Conservation (phyloP, 1,284 basidiomycete species). For the Peniophora sp. region DNA sequence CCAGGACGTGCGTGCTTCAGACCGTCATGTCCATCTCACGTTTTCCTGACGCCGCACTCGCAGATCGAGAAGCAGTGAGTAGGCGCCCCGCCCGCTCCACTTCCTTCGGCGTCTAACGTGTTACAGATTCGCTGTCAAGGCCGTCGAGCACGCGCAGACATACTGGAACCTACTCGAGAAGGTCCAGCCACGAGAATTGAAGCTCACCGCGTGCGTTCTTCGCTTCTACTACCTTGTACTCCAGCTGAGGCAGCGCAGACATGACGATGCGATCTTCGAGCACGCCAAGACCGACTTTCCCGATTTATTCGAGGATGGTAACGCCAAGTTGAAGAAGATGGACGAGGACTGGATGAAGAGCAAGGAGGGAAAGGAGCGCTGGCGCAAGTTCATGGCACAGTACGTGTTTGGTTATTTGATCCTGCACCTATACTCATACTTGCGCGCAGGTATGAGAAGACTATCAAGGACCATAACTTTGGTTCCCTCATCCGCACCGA, state of each 20-base stretch:
- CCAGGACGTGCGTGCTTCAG: constrained; percentile 53
- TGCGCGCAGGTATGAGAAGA: constrained; percentile 68
- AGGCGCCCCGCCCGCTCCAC: constrained; percentile 2
- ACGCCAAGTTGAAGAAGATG: constrained; percentile 65
- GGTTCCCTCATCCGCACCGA: constrained; percentile 90
- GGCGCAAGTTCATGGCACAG: constrained; percentile 87
- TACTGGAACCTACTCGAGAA: constrained; percentile 94
- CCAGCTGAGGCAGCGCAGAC: constrained; percentile 31
- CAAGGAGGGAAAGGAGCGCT: constrained; percentile 81
- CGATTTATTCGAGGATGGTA: constrained; percentile 60
- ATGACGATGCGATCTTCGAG: constrained; percentile 89
- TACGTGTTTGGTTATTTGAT: constrained; percentile 41
- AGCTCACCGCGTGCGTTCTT: constrained; percentile 69
- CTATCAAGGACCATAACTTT: constrained; percentile 93
- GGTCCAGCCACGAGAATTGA: constrained; percentile 70
- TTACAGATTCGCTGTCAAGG: constrained; percentile 86
- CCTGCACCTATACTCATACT: not conserved
- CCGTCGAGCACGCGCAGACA: constrained; percentile 94
- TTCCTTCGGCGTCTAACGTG: too few species aligned
- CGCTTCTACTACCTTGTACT: not conserved
- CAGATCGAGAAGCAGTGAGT: constrained; percentile 95
- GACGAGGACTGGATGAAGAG: constrained; percentile 97
- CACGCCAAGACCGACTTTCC: constrained; percentile 79
- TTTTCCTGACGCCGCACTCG: constrained; percentile 1
- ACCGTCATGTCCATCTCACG: not conserved